Evolutionary conservation across 169 alveolate genomes (phyloP).

Genomic region (Plasmodium vivax): DNA sequence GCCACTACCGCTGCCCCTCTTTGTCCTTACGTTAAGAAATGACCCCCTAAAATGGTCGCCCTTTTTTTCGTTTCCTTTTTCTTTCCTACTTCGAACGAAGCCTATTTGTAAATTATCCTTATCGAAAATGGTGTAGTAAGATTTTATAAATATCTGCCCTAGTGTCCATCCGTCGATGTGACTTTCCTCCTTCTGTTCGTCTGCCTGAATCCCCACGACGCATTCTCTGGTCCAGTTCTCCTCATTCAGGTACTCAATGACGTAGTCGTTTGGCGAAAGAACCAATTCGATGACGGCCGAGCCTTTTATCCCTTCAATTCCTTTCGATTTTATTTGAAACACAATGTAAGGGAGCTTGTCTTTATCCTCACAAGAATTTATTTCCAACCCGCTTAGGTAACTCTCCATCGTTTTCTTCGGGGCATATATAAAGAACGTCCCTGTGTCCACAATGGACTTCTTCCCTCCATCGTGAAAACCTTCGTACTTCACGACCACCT

Average conservation of each 20-base stretch:
- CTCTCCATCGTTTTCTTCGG: conserved; percentile 66
- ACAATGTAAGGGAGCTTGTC: conserved; percentile 52
- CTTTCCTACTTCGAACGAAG: conserved; percentile 77
- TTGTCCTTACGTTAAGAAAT: conserved; percentile 1
- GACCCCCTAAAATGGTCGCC: background rate
- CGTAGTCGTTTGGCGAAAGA: conserved; percentile 83
- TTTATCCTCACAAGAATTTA: conserved; percentile 75
- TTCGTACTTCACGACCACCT: conserved; percentile 61
- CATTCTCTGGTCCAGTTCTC: conserved; percentile 65
- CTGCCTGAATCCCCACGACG: conserved; percentile 80
- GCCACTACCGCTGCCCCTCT: background rate
- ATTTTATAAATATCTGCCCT: conserved; percentile 79
- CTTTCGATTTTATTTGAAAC: conserved; percentile 51
- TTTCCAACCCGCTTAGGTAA: conserved; percentile 36
- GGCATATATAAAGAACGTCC: conserved; percentile 70
- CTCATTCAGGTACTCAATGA: conserved; percentile 75
- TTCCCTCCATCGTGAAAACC: conserved; percentile 75
- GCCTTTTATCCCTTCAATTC: conserved; percentile 20
- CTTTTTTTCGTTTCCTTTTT: background rate
- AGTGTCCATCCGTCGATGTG: conserved; percentile 55
- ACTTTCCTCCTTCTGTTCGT: conserved; percentile 81
- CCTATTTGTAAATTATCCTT: conserved; percentile 83
- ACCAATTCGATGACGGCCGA: conserved; percentile 75
- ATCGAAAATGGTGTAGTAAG: conserved; percentile 84
- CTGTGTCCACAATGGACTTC: conserved; percentile 63